Percentiles rank a stretch among this genome's conserved stretches.
Conservation (phyloP, 2,329 filamentous ascomycete genomes). For the Fusarium sp. region DNA sequence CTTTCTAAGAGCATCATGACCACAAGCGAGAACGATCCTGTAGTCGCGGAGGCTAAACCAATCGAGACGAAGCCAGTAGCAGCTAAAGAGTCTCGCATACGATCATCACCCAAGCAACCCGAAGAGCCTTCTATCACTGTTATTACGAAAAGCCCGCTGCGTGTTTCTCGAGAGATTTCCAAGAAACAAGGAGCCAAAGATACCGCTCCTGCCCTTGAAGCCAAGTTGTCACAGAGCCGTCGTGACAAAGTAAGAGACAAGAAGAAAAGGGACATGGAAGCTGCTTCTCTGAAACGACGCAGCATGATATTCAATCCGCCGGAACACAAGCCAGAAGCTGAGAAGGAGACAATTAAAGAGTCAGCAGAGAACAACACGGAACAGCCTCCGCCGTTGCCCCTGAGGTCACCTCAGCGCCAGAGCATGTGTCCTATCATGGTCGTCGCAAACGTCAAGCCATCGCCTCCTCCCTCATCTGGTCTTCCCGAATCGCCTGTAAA, state of each 20-base stretch:
- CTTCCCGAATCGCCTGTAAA: slow-evolving; percentile 1
- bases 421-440: slow-evolving; percentile 59
- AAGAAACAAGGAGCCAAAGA: slow-evolving; percentile 10
- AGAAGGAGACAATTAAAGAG: slow-evolving; percentile 12
- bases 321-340: slow-evolving; percentile 5
- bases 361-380: slow-evolving; percentile 2
- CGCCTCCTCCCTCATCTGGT: slow-evolving; percentile 28
- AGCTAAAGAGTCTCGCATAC: slow-evolving; percentile 30
- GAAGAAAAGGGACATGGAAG: slow-evolving; percentile 59
- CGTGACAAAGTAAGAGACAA: slow-evolving; percentile 58
- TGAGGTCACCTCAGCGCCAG: slow-evolving; percentile 37
- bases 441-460: slow-evolving; percentile 56
- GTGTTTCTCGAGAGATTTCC: slow-evolving; percentile 7
- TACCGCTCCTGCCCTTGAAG: slow-evolving; percentile 30
- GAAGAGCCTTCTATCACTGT: slow-evolving; percentile 37
- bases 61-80: slow-evolving; percentile 27
- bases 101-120: slow-evolving; percentile 21
- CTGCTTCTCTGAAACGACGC: slow-evolving; percentile 47
- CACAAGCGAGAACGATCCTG: slow-evolving; percentile 35
- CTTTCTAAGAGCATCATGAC: slow-evolving; percentile 44
- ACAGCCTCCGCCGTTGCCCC: slow-evolving; percentile 32
- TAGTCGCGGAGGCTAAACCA: slow-evolving; percentile 30
- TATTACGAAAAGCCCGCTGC: slow-evolving; percentile 45
- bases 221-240: slow-evolving; percentile 51
- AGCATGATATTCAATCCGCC: slow-evolving; percentile 22